Evolutionary conservation across 306 rosid species (phyloP).

Genomic region (Macrotyloma uniflorum): DNA sequence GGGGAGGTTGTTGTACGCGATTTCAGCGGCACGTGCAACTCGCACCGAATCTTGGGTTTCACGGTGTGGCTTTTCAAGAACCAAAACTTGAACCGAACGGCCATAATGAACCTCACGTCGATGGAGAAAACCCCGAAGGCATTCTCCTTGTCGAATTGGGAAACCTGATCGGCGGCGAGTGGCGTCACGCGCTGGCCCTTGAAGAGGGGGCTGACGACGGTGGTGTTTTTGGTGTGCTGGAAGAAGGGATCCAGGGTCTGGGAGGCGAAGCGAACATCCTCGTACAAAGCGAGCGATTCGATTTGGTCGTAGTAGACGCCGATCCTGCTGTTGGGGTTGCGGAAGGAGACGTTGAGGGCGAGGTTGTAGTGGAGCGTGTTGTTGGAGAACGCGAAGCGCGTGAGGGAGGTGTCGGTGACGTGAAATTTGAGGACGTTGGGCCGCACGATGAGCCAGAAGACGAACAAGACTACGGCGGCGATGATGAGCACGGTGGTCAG

Average conservation of each 20-base stretch:
- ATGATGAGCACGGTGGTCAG: conserved; percentile 36
- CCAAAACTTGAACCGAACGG: conserved; percentile 46
- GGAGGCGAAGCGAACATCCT: conserved; percentile 42
- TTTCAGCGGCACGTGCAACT: conserved; percentile 49
- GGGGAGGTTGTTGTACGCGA: conserved; percentile 23
- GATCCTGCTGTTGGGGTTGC: conserved; percentile 59
- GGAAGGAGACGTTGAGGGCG: conserved; percentile 54
- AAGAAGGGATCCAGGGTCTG: conserved; percentile 37
- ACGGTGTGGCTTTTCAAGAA: conserved; percentile 41
- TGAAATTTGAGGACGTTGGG: conserved; percentile 57
- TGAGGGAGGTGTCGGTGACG: conserved; percentile 56
- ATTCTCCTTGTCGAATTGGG: conserved; percentile 35
- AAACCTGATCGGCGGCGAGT: not conserved
- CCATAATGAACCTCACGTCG: conserved; percentile 47
- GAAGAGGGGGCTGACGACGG: conserved; percentile 12
- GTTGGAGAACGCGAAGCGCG: conserved; percentile 49
- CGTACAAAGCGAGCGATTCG: conserved; percentile 50
- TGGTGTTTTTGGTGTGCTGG: conserved; percentile 53
- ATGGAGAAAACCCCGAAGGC: conserved; percentile 40
- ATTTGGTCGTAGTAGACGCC: conserved; percentile 61
- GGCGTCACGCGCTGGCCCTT: conserved; percentile 33
- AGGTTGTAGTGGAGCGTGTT: conserved; percentile 51
- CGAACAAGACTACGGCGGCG: conserved; percentile 30
- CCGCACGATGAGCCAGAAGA: conserved; percentile 56
- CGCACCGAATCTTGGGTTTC: conserved; percentile 58